These are phyloP conservation scores for Aspergillus fijiensis DNA, from an alignment of 2,329 filamentous ascomycete species.

Conservation along the genomic window DNA sequence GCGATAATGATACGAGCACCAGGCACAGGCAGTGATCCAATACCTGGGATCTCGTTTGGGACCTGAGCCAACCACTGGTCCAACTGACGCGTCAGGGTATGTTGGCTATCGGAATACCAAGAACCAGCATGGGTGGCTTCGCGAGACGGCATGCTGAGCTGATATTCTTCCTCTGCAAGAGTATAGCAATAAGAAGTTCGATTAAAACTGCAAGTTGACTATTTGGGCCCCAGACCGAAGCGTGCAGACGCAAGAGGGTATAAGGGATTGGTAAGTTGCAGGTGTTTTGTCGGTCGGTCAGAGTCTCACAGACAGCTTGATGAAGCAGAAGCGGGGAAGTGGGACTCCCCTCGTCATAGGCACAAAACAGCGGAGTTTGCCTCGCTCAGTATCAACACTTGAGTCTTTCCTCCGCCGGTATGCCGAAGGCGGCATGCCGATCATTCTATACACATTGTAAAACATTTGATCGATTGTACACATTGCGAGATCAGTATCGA, in stretches of 20 bases:
- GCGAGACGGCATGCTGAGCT: slow-evolving; percentile 43
- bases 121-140: slow-evolving; percentile 75
- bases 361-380: slow-evolving; percentile 2
- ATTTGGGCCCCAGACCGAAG: no score
- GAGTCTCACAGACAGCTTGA: not conserved
- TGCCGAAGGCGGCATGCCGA: slow-evolving; percentile 21
- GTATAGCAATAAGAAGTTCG: not conserved
- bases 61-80: slow-evolving; percentile 73
- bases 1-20: slow-evolving; percentile 85
- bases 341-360: slow-evolving; percentile 24
- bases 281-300: not conserved
- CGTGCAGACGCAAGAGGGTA: not conserved
- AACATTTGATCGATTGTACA: no score
- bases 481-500: no score
- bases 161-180: not conserved
- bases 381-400: not conserved
- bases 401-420: slow-evolving; percentile 6
- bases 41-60: slow-evolving; percentile 62
- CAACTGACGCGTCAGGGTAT: slow-evolving; percentile 66
- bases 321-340: slow-evolving; percentile 29
- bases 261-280: not conserved
- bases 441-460: not conserved
- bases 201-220: no score
- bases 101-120: slow-evolving; percentile 73
- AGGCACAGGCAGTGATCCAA: slow-evolving; percentile 65